Percentiles rank a stretch among this genome's conserved stretches.
These are phyloP conservation scores for Daucus carota DNA, from an alignment of 129 eudicot species.

Conservation along the genomic window DH1_v3.0 NC_030388.2:31250501-31251000, in stretches of 20 bases:
- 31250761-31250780: constrained; percentile 69
- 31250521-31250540: constrained; percentile 36
- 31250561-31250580: no score
- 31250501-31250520: constrained; percentile 57
- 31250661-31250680: background rate
- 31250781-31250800: constrained; percentile 19
- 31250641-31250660: background rate
- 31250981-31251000: constrained; percentile 61
- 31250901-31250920: constrained; percentile 64
- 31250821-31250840: constrained; percentile 18
- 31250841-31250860: background rate
- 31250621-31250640: no score
- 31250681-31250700: background rate
- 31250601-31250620: no score
- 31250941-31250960: constrained; percentile 87
- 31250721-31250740: constrained; percentile 70
- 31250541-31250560: background rate
- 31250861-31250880: background rate
- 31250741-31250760: constrained; percentile 72
- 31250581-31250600: no score
- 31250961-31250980: constrained; percentile 82
- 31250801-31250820: constrained; percentile 43
- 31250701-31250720: constrained; percentile 55
- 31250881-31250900: background rate
- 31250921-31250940: constrained; percentile 90